Evolutionary conservation across 345 rosid species (phyloP).

Genomic region (Populus euphratica): DNA sequence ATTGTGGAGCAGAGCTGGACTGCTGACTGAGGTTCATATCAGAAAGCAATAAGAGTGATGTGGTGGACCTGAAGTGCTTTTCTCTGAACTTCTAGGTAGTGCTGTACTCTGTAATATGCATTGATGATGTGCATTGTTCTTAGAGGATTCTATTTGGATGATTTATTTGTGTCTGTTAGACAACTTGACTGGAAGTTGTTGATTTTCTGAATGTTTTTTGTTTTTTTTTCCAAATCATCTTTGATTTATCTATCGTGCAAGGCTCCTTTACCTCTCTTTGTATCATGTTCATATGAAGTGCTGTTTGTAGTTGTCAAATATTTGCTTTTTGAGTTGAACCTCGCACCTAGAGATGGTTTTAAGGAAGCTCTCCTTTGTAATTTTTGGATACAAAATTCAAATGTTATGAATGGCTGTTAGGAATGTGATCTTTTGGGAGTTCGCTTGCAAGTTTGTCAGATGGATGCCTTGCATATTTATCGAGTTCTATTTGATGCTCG

Average conservation of each 20-base stretch:
- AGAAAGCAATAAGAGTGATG: not conserved
- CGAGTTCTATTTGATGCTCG: not conserved
- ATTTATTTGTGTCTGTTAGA: conserved; percentile 21
- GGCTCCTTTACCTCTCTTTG: not conserved
- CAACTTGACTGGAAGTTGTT: conserved; percentile 1
- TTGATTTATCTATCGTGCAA: not conserved
- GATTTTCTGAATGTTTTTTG: not conserved
- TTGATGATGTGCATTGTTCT: conserved; percentile 13
- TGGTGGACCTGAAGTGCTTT: not conserved
- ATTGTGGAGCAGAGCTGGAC: conserved; percentile 95
- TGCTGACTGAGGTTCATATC: conserved; percentile 44
- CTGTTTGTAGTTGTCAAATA: not conserved
- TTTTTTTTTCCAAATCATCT: not conserved
- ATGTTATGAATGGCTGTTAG: not conserved
- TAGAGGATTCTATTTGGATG: conserved; percentile 13
- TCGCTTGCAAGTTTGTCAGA: not conserved
- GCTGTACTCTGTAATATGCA: conserved; percentile 11
- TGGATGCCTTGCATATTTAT: not conserved
- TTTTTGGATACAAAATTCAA: conserved; percentile 1
- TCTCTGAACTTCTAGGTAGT: not conserved
- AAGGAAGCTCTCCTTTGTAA: not conserved
- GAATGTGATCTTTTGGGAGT: not conserved
- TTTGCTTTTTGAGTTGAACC: not conserved
- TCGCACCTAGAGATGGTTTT: not conserved
- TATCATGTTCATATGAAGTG: conserved; percentile 17